These are phyloP conservation scores for Beauveria scarabaeidicola DNA, from an alignment of 2,329 filamentous ascomycete species.

Conservation along the genomic window DNA sequence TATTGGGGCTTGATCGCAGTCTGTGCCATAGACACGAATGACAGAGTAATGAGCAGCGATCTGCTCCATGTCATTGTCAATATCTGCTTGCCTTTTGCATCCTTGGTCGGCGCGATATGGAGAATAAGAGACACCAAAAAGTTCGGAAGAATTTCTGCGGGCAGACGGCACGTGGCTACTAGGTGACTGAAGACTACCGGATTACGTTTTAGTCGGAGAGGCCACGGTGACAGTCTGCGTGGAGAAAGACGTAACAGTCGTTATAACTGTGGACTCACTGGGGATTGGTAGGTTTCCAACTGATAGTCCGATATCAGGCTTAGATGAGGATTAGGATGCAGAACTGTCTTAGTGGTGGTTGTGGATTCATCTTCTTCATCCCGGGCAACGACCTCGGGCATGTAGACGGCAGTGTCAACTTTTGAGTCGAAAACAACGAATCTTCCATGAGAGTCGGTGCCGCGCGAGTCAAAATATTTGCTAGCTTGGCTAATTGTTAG, in stretches of 20 bases:
- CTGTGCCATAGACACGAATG: conserved; percentile 71
- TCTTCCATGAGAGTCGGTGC: conserved; percentile 26
- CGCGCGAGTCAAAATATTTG: conserved; percentile 22
- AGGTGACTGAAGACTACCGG: not conserved
- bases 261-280: not conserved
- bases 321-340: conserved; percentile 13
- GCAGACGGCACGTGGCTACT: not conserved
- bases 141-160: conserved; percentile 12
- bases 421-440: conserved; percentile 29
- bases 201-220: not conserved
- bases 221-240: conserved; percentile 8
- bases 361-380: conserved; percentile 50
- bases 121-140: conserved; percentile 39
- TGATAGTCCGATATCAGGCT: conserved; percentile 8
- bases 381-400: conserved; percentile 47
- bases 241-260: not conserved
- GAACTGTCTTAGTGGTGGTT: conserved; percentile 31
- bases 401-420: conserved; percentile 30
- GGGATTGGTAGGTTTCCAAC: not conserved
- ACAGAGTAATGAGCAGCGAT: conserved; percentile 47
- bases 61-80: conserved; percentile 55
- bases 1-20: conserved; percentile 63
- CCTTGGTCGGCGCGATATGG: conserved; percentile 41
- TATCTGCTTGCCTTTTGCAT: conserved; percentile 59
- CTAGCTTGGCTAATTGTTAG: not conserved